Base-by-base conservation (phyloP, 352 stramenopile species). In the Phytophthora meadii region DNA sequence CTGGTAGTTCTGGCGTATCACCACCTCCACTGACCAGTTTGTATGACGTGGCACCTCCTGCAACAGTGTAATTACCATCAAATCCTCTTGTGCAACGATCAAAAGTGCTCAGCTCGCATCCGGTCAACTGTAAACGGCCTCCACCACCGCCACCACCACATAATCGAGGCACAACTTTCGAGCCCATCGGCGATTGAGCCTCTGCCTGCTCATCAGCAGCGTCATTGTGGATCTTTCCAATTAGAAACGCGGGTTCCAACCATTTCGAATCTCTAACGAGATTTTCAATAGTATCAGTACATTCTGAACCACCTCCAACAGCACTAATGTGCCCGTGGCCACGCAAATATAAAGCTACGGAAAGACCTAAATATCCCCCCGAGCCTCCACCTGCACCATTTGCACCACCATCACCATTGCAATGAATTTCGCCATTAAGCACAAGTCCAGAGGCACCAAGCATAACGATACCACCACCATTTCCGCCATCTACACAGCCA, bases 51-150 rank as follows among this genome's bases (percentile, higher is more conserved):
- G 72, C 53, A 36, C 86, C 86, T 12, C 86, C 86, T n/a, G 72
- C 65, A 3, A 94, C 86, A 8, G 84, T 91, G 61, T 94, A 94
- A 41, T 89, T 91, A 10, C 86, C 86, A 28, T 88, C 83, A 71
- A 94, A 94, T 11, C 60, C 82, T 22, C 71, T 72, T 10, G 82
- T 92, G 50, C 86, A 94, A 24, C 75, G 65, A 56, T 85, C 79
- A 53, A 90, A 88, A 14, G 85, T 78, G 41, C 73, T 89, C 5
- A 81, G 58, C 37, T 88, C 80, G 34, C 86, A 94, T 3, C 86
- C 86, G 1, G 72, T 78, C n/a, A 94, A 73, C 30, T 92, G 86
- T 14, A 94, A 47, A 1, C 84, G 83, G 17, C 86, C 86, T 19
- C 86, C 86, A 19, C 82, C 86, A 4, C 86, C 86, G 12, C 86